Evolutionary conservation across 768 basidiomycete species (phyloP).

Genomic region (Naganishia randhawae): DNA sequence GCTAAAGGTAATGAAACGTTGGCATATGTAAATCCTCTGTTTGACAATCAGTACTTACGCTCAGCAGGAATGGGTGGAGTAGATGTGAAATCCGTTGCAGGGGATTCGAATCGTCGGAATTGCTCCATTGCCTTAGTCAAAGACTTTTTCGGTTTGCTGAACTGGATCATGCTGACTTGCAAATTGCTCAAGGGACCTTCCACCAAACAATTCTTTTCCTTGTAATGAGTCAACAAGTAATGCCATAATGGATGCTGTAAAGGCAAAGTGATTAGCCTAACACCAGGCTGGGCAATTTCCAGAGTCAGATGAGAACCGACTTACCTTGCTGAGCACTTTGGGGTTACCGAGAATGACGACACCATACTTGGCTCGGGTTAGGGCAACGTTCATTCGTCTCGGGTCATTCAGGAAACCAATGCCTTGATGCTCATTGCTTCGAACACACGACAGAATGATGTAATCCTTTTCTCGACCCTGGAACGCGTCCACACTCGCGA

Average conservation of each 20-base stretch:
- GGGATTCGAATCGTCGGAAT: conserved; percentile 88
- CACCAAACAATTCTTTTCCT: conserved; percentile 87
- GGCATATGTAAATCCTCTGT: background rate
- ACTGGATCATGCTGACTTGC: conserved; percentile 98
- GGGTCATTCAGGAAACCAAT: conserved; percentile 99
- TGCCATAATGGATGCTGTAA: conserved; percentile 94
- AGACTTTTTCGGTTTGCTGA: conserved; percentile 91
- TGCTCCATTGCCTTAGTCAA: conserved; percentile 86
- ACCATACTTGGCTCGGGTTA: conserved; percentile 96
- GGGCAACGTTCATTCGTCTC: conserved; percentile 87
- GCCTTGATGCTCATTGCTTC: conserved; percentile 98
- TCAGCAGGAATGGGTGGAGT: conserved; percentile 25
- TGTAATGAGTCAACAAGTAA: conserved; percentile 95
- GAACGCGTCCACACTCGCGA: conserved; percentile 98
- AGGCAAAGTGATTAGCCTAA: background rate
- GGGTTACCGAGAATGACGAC: conserved; percentile 99
- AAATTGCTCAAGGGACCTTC: conserved; percentile 95
- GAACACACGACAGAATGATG: conserved; percentile 93
- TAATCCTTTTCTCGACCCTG: conserved; percentile 99
- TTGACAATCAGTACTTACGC: conserved; percentile 24
- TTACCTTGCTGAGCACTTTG: conserved; percentile 95
- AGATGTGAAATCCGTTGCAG: conserved; percentile 70
- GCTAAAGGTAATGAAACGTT: conserved; percentile 44
- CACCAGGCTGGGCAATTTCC: background rate
- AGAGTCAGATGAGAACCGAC: conserved; percentile 22